Base-by-base conservation (phyloP, 2,329 filamentous ascomycete genomes). In the Chaetomium olivaceum region DNA sequence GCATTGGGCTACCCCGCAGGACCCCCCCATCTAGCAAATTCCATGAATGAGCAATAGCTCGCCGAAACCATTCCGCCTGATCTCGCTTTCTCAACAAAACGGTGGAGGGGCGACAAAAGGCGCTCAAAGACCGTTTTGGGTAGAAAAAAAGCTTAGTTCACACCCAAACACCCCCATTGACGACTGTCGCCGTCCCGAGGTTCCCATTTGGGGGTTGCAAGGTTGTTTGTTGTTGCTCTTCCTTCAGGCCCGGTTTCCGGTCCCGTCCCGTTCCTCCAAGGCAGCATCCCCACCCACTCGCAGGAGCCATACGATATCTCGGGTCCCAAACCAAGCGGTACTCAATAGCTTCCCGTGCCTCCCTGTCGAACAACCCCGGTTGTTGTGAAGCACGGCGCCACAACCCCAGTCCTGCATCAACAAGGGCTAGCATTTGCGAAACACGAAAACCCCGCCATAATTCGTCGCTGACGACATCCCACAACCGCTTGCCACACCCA, bases 391-490 rank as follows among this genome's bases (percentile, higher is more conserved):
- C 51, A 63, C 27, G 54, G 54, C 12, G 16, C n/a, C 31, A 33
- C 63, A 43, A 58, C 33, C 64, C 64, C 54, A 58, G 61, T 50
- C 65, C 62, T 64, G 61, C 64, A 58, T 65, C 68, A 63, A 61
- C 68, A 65, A 70, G 66, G 62, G 62, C 67, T 68, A 58, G 63
- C 68, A 66, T 70, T 74, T 73, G 71, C 74, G 71, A 74, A 74
- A 74, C 74, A 73, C 39, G 70, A 73, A 73, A 73, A 74, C 74
- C 74, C 74, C 74, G 73, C 74, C 73, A 74, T 72, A 70, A 69
- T 67, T 71, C 67, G 66, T 70, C 68, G 71, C 70, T 73, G 70
- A 73, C 71, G 72, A 73, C 71, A 73, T 70, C 69, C 67, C 59
- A 59, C 68, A 59, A 62, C 61, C 64, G n/a, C 50, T 29, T 36